Evolutionary conservation across 1,139 yeast species (phyloP).

Genomic region (Kurtzmaniella quercitrusa): DNA sequence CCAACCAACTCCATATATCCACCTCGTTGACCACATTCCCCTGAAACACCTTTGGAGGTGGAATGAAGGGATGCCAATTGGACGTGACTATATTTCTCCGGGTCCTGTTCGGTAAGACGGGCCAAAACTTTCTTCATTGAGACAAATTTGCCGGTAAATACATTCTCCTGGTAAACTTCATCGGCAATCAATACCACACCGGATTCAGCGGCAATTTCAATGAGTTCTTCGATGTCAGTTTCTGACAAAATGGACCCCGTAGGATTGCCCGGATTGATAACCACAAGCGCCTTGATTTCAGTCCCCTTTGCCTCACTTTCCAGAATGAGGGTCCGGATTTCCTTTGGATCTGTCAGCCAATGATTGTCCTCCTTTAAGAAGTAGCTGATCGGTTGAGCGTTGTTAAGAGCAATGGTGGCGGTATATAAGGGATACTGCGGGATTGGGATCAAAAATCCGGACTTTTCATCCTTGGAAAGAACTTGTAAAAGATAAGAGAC

Average conservation of each 20-base stretch:
- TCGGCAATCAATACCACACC: conserved; percentile 92
- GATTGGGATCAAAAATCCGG: conserved; percentile 91
- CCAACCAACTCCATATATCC: conserved; percentile 96
- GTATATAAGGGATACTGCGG: conserved; percentile 98
- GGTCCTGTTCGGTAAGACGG: conserved; percentile 50
- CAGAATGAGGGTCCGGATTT: conserved; percentile 54
- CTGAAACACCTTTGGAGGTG: conserved; percentile 93
- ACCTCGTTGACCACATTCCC: conserved; percentile 99
- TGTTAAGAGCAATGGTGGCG: conserved; percentile 80
- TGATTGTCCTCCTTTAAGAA: conserved; percentile 71
- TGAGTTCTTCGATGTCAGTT: conserved; percentile 63
- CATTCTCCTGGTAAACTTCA: conserved; percentile 94
- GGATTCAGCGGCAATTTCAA: conserved; percentile 76
- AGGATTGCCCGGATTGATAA: conserved; percentile 97
- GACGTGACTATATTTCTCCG: conserved; percentile 59
- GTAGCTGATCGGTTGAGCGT: conserved; percentile 84
- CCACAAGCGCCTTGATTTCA: conserved; percentile 75
- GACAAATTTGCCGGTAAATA: conserved; percentile 62
- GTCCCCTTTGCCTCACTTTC: conserved; percentile 53
- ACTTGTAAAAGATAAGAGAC: conserved; percentile 73
- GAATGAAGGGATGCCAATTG: conserved; percentile 93
- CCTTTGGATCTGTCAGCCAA: conserved; percentile 79
- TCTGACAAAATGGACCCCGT: conserved; percentile 78
- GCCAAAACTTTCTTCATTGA: conserved; percentile 68
- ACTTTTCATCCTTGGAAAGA: conserved; percentile 57